Evolutionary conservation across 441 rosid species (phyloP).

Genomic region (Erodium moschatum): DNA sequence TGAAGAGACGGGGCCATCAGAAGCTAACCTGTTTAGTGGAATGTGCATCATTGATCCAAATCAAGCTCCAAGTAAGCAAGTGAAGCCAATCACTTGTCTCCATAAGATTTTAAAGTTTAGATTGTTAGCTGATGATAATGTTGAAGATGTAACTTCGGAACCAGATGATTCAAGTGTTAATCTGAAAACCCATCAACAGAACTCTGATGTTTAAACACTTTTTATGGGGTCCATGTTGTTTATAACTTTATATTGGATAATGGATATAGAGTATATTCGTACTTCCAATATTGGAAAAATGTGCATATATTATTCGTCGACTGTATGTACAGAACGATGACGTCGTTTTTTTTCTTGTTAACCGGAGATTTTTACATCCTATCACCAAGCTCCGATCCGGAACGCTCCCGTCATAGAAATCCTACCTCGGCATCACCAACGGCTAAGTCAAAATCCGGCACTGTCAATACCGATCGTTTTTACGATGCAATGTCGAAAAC

Average conservation of each 20-base stretch:
- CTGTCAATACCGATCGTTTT: no score
- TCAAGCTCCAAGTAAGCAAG: constrained; percentile 37
- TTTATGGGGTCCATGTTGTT: background rate
- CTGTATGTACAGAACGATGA: no score
- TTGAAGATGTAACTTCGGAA: constrained; percentile 24
- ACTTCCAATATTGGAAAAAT: no score
- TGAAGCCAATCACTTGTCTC: constrained; percentile 48
- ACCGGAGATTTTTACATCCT: no score
- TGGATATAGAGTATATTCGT: no score
- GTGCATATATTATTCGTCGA: no score
- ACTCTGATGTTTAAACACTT: background rate
- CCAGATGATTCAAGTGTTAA: constrained; percentile 5
- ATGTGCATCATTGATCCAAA: constrained; percentile 35
- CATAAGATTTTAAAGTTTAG: constrained; percentile 58
- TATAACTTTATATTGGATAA: background rate
- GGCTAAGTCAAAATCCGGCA: no score
- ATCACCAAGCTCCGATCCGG: no score
- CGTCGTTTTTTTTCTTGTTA: no score
- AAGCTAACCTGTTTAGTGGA: constrained; percentile 39
- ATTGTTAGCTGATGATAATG: constrained; percentile 29
- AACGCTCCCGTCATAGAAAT: no score
- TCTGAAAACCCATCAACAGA: background rate
- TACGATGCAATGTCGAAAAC: no score
- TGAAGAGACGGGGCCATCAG: constrained; percentile 47
- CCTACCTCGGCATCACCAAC: no score